Base-by-base conservation (phyloP, 2,329 filamentous ascomycete genomes). In the Colletotrichum australisinense region DNA sequence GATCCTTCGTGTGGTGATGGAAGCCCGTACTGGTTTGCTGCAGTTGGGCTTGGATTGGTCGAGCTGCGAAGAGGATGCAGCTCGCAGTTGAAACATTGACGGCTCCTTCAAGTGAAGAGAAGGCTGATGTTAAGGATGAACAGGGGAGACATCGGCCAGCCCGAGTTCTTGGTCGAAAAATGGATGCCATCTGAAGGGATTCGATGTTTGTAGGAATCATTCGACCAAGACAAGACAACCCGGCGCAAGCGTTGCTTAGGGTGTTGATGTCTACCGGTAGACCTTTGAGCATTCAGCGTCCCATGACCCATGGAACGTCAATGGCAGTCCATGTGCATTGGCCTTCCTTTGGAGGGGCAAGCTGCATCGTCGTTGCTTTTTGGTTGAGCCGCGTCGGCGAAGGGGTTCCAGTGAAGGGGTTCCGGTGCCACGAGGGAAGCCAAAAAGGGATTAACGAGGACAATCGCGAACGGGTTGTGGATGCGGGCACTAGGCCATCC, bases 301-400 rank as follows among this genome's bases (percentile, higher is more conserved):
- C n/a, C 9, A 30, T 7, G 12, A n/a, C 12, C 42, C 16, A 49
- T 22, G 8, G 3, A 49, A 49, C 32, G 32, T 12, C 32, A 35
- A 35, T 12, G 11, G 11, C 3, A 11, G 11, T 35, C 11, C 32
- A 35, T 35, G 32, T 35, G 32, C 3, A 35, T 35, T 5, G 11
- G 5, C 12, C 26, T 26, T 26, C 26, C 26, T 12, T 35, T 12
- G 32, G 32, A 35, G 32, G 32, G 32, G 11, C 30, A 32, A 32
- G 30, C 32, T 35, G 38, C 3, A 42, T 42, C 38, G 38, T 42
- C 11, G 12, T 58, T 57, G 12, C 12, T 24, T 52, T 49, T 28
- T 14, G n/a, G 35, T 68, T 28, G 19, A 63, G 65, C 69, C 38
- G 66, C 65, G 8, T 53, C 49, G 26, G 22, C 28, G 69, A 38